Base-by-base conservation (phyloP, 169 alveolate species). In the Eimeria maxima region DNA sequence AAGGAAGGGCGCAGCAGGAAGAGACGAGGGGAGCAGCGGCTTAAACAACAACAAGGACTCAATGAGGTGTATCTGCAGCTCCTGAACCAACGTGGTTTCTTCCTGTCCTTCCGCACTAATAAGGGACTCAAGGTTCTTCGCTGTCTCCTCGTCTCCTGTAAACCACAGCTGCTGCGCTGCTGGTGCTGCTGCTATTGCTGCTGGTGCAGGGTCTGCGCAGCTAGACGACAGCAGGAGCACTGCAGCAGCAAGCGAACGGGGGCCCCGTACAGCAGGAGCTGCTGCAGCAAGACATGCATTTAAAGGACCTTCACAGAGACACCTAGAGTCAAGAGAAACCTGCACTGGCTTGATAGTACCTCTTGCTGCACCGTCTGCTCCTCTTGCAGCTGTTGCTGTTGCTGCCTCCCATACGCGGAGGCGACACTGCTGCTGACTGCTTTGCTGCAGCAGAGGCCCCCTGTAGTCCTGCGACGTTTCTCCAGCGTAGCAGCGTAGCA, bases 401-500 rank as follows among this genome's bases (percentile, higher is more conserved):
- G 63, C 57, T 6, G 53, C 87, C 87, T 76, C 27, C 87, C 87
- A 76, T 45, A 38, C 14, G 47, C 20, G 11, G 33, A 76, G 57
- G 33, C 6, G 29, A 38, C 38, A 13, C 63, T 42, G 33, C 47
- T 38, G 57, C n/a, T 27, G 53, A 6, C 29, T 76, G 38, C 2
- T 10, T 60, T 76, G 87, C 87, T 33, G 87, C 80, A 69, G 80
- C 80, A 69, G 80, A 16, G 80, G 80, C 22, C 14, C 80, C 44
- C 20, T n/a, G 44, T 11, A 33, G 42, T n/a, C 80, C 45, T 16
- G 47, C 44, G 20, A 45, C 16, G 87, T 33, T 3, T 33, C 63
- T 20, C 57, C 87, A 20, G 87, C 87, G 87, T 45, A 76, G 57
- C 87, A 76, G 87, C 87, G 60, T 42, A 76, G 60, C 87, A 76